Percentiles rank a stretch among this genome's conserved stretches.
Conservation (phyloP, 257 asterid genomes). For the Paulownia fortunei region DNA sequence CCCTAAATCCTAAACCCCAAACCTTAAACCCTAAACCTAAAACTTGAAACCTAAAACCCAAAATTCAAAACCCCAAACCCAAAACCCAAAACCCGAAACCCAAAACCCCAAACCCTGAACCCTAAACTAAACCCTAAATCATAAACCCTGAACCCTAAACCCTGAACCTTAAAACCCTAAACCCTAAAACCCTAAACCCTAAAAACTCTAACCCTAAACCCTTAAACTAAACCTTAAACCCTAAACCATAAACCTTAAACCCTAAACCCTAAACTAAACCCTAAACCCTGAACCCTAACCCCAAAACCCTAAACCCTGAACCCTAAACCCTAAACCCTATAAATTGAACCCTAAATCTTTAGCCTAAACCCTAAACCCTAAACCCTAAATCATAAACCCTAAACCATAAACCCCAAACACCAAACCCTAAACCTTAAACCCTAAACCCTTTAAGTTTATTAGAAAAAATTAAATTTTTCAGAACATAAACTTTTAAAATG, state of each 20-base stretch:
- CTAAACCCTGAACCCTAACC: constrained; percentile 30
- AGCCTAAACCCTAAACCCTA: constrained; percentile 39
- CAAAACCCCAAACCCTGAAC: constrained; percentile 32
- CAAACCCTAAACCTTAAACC: constrained; percentile 34
- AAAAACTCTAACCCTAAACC: constrained; percentile 18
- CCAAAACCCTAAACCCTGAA: constrained; percentile 37
- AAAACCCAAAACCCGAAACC: constrained; percentile 27
- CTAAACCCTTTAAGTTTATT: too few relatives aligned
- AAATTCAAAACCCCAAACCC: constrained; percentile 25
- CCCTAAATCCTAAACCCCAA: constrained; percentile 1
- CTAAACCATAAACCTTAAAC: constrained; percentile 30
- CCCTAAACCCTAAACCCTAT: constrained; percentile 35
- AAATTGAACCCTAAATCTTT: constrained; percentile 32
- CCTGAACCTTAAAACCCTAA: constrained; percentile 17
- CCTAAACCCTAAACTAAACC: constrained; percentile 35
- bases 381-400: constrained; percentile 41
- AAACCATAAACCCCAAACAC: constrained; percentile 35
- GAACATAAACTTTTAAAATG: too few relatives aligned
- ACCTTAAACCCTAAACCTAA: constrained; percentile 25
- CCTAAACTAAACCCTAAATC: constrained; percentile 21
- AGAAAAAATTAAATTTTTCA: too few relatives aligned
- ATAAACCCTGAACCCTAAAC: constrained; percentile 25
- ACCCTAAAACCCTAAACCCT: constrained; percentile 23
- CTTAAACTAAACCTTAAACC: constrained; percentile 31
- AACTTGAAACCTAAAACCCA: neutral